Base-by-base conservation (phyloP, 2,329 filamentous ascomycete species). In the Monilinia polystroma region DNA sequence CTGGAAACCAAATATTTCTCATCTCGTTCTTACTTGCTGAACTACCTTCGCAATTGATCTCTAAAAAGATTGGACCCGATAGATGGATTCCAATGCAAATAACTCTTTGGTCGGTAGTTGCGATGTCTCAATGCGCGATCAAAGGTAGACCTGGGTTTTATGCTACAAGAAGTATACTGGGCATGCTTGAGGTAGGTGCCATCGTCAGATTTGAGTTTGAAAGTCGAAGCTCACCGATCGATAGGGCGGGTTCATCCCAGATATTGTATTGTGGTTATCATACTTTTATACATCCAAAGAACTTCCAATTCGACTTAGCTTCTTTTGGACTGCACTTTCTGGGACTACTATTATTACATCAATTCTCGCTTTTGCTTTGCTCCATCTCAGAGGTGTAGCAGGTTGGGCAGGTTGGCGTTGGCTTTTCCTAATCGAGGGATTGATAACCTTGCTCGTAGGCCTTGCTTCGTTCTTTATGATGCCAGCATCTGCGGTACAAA, bases 281-380 rank as follows among this genome's bases (percentile, higher is more conserved):
- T 93, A 93, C 76, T 93, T 89, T 77, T 93, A 92, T 78, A 92
- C 86, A 56, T 85, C 85, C 0, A 82, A 82, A 63, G 90, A 93
- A 75, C 80, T 93, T 0, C 88, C 90, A 0, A 82, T 84, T 14
- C 84, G 90, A 1, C 78, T 93, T 0, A 85, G 85, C 71, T 85
- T 82, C 76, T 92, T 92, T 78, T 93, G 90, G 90, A 85, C 86
- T 0, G 83, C 87, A 0, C 85, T 89, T n/a, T 84, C 12, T 3
- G 35, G 57, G n/a, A 72, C 73, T 2, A 68, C 60, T 6, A 73
- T 75, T 16, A 62, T 74, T 16, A 70, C 67, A 76, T 87, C 8
- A 87, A 87, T 75, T 79, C 89, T 35, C 84, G 85, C 84, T 1
- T 85, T 80, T 53, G 84, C 82, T 0, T 81, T 87, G 38, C 74